Base-by-base conservation (phyloP, 345 rosid species). In the Citrus inodora region DNA sequence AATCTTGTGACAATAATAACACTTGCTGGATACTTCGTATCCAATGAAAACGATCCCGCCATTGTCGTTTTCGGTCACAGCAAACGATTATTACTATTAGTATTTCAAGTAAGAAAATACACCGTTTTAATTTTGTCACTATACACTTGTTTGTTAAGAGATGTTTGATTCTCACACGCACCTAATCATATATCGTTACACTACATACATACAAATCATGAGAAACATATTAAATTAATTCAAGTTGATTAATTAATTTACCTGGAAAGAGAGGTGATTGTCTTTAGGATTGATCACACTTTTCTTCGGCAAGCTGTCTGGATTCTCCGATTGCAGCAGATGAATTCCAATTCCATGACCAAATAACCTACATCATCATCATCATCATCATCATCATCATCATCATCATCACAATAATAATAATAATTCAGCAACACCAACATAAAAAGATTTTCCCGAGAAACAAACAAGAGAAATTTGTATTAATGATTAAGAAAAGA, bases 191-290 rank as follows among this genome's bases (percentile, higher is more conserved):
- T 11, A 11, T 11, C 14, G 14, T 46, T 3, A 1, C 16, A 11
- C 14, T 46, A 46, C 51, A 4, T 46, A 46, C 17, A 46, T 46
- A 46, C 2, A 46, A 46, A 46, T 13, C 51, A 46, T 3, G 5
- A 46, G 51, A 53, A 16, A 4, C 58, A 53, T 17, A 53, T 16
- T 53, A 19, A 17, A 53, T 53, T 53, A 53, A 53, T 13, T 1
- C 40, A 32, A 16, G 13, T 30, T 33, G 21, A 24, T 11, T 9
- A 9, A 11, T 5, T 25, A 25, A 25, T 25, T 25, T 78, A 93
- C 97, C 88, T 93, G 98, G 81, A 95, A 95, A 76, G 98, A 94
- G 69, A 94, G 85, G 69, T 94, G 98, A 68, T 90, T 90, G 46
- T 95, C 95, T 75, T 93, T 95, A 64, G 98, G 98, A 83, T 95